These are phyloP conservation scores for Gossypium lobatum DNA, from an alignment of 441 rosid species.

Conservation along the genomic window DNA sequence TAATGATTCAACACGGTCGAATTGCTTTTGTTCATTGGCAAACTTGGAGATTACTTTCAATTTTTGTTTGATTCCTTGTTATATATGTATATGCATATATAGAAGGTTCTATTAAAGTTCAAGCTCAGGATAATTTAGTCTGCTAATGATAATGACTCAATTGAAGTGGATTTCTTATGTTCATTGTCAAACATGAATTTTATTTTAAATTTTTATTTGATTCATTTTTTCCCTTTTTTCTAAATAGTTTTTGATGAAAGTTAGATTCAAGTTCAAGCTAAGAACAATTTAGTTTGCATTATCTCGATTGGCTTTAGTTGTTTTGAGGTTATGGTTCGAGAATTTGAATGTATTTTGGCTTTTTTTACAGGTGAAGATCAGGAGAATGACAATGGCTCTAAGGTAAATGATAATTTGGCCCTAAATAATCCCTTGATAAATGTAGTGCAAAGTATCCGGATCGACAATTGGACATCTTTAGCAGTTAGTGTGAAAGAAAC, in stretches of 20 bases:
- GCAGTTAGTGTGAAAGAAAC: constrained; percentile 4
- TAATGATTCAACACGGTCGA: not conserved
- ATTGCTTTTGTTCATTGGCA: not conserved
- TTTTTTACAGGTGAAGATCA: constrained; percentile 65
- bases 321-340: not conserved
- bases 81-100: not conserved
- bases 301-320: not conserved
- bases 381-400: constrained; percentile 39
- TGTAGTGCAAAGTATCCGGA: constrained; percentile 14
- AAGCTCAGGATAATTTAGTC: not conserved
- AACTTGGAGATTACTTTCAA: not conserved
- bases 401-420: constrained; percentile 29
- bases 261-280: not conserved
- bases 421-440: constrained; percentile 23
- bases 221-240: not conserved
- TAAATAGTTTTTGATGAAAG: not conserved
- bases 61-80: not conserved
- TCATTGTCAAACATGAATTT: not conserved
- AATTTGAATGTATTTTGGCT: constrained; percentile 5
- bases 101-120: not conserved
- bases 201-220: not conserved
- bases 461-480: constrained; percentile 25
- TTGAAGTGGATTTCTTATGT: not conserved
- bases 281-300: not conserved
- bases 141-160: not conserved